A percentile compares a stretch with the other conserved stretches of the same genome.
Evolutionary conservation across 805 yeast species (phyloP).

Genomic region (Nakazawaea siamensis): DNA sequence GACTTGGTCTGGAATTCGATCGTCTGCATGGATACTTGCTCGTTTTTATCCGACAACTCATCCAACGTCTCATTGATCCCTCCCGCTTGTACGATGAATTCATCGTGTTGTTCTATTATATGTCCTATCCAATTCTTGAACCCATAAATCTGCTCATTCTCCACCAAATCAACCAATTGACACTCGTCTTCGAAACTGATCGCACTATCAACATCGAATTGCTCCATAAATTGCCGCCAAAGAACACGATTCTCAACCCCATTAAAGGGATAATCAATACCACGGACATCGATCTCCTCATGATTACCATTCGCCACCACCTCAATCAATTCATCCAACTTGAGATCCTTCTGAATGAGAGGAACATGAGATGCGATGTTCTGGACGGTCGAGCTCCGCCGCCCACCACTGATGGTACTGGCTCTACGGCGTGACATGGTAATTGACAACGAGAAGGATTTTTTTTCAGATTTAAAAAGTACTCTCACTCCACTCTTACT

Average conservation of each 20-base stretch:
- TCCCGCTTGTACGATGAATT: conserved; percentile 38
- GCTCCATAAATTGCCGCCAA: conserved; percentile 27
- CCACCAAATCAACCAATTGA: conserved; percentile 26
- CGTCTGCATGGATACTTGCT: conserved; percentile 54
- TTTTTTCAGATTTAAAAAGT: too few relatives aligned
- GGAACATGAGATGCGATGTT: conserved; percentile 50
- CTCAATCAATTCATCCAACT: conserved; percentile 6
- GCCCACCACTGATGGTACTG: conserved; percentile 10
- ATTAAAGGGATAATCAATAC: conserved; percentile 27
- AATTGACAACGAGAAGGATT: too few relatives aligned
- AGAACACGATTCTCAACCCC: conserved; percentile 25
- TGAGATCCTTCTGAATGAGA: conserved; percentile 21
- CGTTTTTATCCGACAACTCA: conserved; percentile 41
- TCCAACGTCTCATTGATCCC: conserved; percentile 36
- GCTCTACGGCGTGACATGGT: too few relatives aligned
- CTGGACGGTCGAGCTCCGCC: conserved; percentile 58
- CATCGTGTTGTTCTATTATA: conserved; percentile 18
- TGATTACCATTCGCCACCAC: conserved; percentile 3
- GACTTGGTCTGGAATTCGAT: conserved; percentile 54
- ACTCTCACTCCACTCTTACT: too few relatives aligned
- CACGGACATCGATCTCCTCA: background rate
- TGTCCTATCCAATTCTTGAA: conserved; percentile 27
- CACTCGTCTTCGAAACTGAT: conserved; percentile 31
- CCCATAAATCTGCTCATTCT: conserved; percentile 24
- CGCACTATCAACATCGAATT: conserved; percentile 33